These are phyloP conservation scores for Dactylellina parvicollis DNA, from an alignment of 2,329 filamentous ascomycete genomes.

Conservation along the genomic window DNA sequence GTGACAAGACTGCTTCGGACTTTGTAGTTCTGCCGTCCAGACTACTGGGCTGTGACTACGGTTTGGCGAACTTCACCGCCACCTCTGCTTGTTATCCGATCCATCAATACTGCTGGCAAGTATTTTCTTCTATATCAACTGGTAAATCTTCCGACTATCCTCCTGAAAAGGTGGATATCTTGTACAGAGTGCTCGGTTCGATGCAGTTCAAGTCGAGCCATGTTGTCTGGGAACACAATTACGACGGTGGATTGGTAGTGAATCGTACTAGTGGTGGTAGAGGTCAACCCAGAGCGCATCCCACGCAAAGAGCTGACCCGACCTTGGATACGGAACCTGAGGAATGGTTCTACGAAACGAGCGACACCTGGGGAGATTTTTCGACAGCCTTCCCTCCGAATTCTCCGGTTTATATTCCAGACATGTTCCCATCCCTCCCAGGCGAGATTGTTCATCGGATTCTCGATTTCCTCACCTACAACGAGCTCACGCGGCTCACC, in stretches of 20 bases:
- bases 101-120: conserved; percentile 21
- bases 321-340: background rate
- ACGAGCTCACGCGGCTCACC: background rate
- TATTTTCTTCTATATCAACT: background rate
- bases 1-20: background rate
- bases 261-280: background rate
- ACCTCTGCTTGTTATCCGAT: conserved; percentile 19
- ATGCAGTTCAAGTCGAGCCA: background rate
- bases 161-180: background rate
- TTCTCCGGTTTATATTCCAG: background rate
- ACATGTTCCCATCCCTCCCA: conserved; percentile 2
- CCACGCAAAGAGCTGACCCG: background rate
- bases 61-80: background rate
- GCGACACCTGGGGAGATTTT: background rate
- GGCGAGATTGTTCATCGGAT: background rate
- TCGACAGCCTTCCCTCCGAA: background rate
- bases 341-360: background rate
- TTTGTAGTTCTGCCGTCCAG: background rate
- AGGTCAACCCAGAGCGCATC: no score
- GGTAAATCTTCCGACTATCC: background rate
- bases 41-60: background rate
- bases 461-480: background rate
- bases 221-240: conserved; percentile 3
- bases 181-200: conserved; percentile 13
- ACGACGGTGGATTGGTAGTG: background rate